Conservation (phyloP, 345 rosid genomes). For the Populus deltoides region DNA sequence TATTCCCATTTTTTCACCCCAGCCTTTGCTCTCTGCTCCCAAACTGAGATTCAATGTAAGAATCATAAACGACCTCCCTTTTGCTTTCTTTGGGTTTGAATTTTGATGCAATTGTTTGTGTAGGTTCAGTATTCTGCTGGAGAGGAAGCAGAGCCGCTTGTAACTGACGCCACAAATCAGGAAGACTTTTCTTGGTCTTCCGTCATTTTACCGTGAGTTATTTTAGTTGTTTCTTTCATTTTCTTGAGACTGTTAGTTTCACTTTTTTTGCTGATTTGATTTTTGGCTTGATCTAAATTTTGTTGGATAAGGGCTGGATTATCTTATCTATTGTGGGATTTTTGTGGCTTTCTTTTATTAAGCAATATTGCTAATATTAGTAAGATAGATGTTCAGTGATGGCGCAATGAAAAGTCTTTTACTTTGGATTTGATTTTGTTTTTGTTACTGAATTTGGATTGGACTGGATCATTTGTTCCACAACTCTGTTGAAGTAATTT, state of each 20-base stretch:
- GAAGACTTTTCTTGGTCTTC: conserved; percentile 85
- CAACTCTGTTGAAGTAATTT: conserved; percentile 9
- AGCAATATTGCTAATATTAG: too few species aligned
- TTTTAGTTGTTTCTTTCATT: conserved; percentile 11
- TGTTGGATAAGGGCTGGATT: not conserved
- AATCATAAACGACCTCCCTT: not conserved
- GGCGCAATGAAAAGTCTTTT: too few species aligned
- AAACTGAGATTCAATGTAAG: conserved; percentile 38
- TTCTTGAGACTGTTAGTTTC: not conserved
- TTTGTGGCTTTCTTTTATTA: too few species aligned
- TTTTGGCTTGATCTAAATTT: not conserved
- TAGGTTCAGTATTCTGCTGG: conserved; percentile 57
- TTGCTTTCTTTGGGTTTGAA: not conserved
- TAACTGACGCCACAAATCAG: conserved; percentile 39
- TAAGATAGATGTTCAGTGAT: too few species aligned
- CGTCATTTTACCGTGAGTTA: conserved; percentile 76
- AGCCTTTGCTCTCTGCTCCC: conserved; percentile 19
- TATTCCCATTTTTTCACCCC: conserved; percentile 19
- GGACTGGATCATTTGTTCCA: not conserved
- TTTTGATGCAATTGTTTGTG: conserved; percentile 5
- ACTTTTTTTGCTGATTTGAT: not conserved
- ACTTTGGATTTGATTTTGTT: not conserved
- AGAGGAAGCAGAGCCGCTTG: conserved; percentile 45
- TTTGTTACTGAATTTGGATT: not conserved
- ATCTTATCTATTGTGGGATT: not conserved